Conservation (phyloP, 768 basidiomycete genomes). For the Collybiopsis confluens region DNA sequence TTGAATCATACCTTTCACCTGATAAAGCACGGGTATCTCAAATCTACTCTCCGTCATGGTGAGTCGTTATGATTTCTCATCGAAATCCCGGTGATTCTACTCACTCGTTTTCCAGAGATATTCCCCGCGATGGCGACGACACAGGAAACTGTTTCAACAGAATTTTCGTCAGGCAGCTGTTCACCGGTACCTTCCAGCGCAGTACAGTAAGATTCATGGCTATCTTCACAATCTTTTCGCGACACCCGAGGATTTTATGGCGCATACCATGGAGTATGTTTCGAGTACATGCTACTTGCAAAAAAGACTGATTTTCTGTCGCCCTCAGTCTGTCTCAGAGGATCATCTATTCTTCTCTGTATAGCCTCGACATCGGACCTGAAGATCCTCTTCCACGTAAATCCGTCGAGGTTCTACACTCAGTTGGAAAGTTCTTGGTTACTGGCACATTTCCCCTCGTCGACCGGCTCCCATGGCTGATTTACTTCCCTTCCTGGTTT, state of each 20-base stretch:
- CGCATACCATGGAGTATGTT: background rate
- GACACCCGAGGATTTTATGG: background rate
- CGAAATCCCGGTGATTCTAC: too few relatives aligned
- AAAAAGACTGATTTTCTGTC: too few relatives aligned
- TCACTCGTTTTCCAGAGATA: background rate
- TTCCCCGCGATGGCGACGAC: background rate
- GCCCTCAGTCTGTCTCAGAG: background rate
- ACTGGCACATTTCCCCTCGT: background rate
- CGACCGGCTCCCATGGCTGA: background rate
- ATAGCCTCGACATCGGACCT: background rate
- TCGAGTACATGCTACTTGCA: too few relatives aligned
- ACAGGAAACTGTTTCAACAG: background rate
- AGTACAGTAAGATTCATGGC: background rate
- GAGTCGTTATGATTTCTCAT: too few relatives aligned
- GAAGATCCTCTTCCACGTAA: background rate
- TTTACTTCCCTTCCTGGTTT: constrained; percentile 1
- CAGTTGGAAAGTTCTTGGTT: background rate
- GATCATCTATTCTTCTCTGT: background rate
- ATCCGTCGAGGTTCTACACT: background rate
- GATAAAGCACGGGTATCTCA: too few relatives aligned
- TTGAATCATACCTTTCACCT: too few relatives aligned
- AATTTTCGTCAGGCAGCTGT: background rate
- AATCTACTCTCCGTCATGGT: too few relatives aligned
- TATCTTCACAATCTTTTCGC: background rate
- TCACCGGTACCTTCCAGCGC: background rate